A percentile compares a stretch with the other conserved stretches of the same genome.
Conservation (phyloP, 148 eudicot genomes). For the Talinum fruticosum region DNA sequence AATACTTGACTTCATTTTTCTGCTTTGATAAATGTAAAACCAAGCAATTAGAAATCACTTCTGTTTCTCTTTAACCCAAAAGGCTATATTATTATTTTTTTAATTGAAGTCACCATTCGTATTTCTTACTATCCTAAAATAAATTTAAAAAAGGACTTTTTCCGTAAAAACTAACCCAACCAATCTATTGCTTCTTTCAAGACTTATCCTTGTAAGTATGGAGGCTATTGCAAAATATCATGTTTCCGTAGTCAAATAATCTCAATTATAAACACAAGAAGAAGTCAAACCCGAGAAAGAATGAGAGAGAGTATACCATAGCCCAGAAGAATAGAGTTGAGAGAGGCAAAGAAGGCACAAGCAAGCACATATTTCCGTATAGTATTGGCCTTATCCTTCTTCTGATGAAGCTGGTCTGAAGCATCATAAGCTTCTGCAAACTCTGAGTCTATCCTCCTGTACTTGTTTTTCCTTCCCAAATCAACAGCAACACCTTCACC, state of each 20-base stretch:
- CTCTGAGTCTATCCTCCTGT: constrained; percentile 50
- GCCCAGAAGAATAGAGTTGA: constrained; percentile 87
- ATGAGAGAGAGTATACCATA: constrained; percentile 46
- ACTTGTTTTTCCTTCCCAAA: constrained; percentile 54
- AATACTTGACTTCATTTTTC: not conserved
- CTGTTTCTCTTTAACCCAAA: no score
- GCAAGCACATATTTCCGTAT: constrained; percentile 75
- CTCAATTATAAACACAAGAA: not conserved
- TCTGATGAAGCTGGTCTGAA: constrained; percentile 27
- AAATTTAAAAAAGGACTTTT: no score
- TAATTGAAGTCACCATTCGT: no score
- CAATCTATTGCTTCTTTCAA: not conserved
- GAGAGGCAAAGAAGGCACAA: constrained; percentile 92
- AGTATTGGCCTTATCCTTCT: constrained; percentile 32
- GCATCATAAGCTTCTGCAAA: constrained; percentile 29
- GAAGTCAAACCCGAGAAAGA: constrained; percentile 12
- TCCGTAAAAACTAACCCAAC: no score
- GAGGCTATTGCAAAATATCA: not conserved
- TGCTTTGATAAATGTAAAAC: not conserved
- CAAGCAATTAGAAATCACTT: not conserved
- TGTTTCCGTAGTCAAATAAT: not conserved
- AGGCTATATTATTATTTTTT: no score
- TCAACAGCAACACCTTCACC: constrained; percentile 8
- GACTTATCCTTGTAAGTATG: not conserved
- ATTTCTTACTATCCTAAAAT: no score